These are phyloP conservation scores for Apiotrichum domesticum DNA, from an alignment of 1,284 basidiomycete species.

Conservation along the genomic window DNA sequence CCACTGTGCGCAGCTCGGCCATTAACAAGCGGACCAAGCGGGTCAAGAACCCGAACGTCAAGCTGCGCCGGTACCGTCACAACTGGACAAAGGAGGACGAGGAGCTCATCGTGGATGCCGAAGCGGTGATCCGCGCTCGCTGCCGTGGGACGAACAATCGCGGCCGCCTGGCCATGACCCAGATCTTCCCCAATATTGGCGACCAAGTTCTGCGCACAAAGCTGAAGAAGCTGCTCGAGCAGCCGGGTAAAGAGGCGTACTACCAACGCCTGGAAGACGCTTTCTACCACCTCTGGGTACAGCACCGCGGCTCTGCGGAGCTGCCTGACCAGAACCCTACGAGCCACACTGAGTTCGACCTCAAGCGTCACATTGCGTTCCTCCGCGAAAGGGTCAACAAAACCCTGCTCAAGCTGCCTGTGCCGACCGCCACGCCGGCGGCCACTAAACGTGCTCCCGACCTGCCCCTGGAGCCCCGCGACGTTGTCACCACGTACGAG, in stretches of 20 bases:
- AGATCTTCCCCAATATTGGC: constrained; percentile 61
- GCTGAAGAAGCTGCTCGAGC: constrained; percentile 54
- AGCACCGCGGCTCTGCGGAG: constrained; percentile 59
- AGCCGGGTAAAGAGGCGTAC: constrained; percentile 65
- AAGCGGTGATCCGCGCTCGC: constrained; percentile 71
- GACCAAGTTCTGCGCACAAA: constrained; percentile 24
- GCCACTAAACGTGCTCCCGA: constrained; percentile 17
- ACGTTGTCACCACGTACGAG: constrained; percentile 57
- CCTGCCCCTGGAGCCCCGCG: constrained; percentile 42
- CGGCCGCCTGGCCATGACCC: constrained; percentile 46
- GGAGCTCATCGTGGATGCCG: constrained; percentile 75
- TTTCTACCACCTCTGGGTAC: constrained; percentile 70
- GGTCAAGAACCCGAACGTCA: constrained; percentile 6
- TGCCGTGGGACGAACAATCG: constrained; percentile 48
- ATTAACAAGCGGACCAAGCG: neutral
- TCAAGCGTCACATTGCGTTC: constrained; percentile 69
- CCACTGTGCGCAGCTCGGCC: neutral
- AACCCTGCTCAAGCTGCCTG: constrained; percentile 56
- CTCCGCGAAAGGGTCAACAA: constrained; percentile 76
- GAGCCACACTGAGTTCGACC: constrained; percentile 66
- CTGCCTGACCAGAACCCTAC: constrained; percentile 66
- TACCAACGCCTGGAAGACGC: constrained; percentile 69
- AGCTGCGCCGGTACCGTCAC: constrained; percentile 52
- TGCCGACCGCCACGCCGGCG: constrained; percentile 9
- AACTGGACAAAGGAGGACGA: constrained; percentile 80